Conservation (phyloP, 495 filamentous ascomycete genomes). For the Trichoderma reesei region DNA sequence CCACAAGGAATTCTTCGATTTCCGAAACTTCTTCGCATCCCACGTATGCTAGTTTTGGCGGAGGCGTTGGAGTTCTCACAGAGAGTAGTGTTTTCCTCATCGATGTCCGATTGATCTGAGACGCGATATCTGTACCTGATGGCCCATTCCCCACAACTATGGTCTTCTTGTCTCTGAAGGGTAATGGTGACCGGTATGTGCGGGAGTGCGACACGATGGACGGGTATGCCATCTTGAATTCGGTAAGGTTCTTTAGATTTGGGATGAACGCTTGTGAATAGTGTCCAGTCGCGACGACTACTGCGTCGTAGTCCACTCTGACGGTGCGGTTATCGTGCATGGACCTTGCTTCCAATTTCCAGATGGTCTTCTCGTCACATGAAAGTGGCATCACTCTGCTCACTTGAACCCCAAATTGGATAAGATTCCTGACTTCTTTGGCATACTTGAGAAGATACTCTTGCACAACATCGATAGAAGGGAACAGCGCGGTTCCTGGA, state of each 20-base stretch:
- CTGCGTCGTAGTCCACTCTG: slow-evolving; percentile 58
- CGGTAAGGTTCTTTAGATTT: slow-evolving; percentile 26
- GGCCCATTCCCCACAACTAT: slow-evolving; percentile 70
- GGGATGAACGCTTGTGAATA: slow-evolving; percentile 65
- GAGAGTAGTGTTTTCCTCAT: slow-evolving; percentile 31
- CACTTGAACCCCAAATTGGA: slow-evolving; percentile 34
- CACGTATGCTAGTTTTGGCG: slow-evolving; percentile 20
- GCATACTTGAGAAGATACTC: slow-evolving; percentile 69
- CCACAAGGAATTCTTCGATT: slow-evolving; percentile 31
- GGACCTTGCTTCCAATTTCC: slow-evolving; percentile 42
- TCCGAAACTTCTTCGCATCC: slow-evolving; percentile 28
- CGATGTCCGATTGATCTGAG: slow-evolving; percentile 52
- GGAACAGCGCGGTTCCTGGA: slow-evolving; percentile 55
- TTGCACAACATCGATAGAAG: slow-evolving; percentile 53
- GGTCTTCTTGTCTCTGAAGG: slow-evolving; percentile 30
- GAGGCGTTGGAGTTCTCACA: slow-evolving; percentile 25
- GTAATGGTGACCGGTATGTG: slow-evolving; percentile 43
- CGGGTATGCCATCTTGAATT: slow-evolving; percentile 50
- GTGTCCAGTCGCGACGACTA: slow-evolving; percentile 75
- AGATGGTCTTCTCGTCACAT: slow-evolving; percentile 26
- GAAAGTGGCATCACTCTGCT: slow-evolving; percentile 22
- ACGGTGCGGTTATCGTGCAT: slow-evolving; percentile 27
- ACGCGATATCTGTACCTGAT: slow-evolving; percentile 70
- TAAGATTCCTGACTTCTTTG: slow-evolving; percentile 42
- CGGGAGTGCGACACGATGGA: slow-evolving; percentile 70